phyloP scores from a whole-genome alignment of 495 filamentous ascomycete genomes.

The Hyaloscypha variabilis region DNA sequence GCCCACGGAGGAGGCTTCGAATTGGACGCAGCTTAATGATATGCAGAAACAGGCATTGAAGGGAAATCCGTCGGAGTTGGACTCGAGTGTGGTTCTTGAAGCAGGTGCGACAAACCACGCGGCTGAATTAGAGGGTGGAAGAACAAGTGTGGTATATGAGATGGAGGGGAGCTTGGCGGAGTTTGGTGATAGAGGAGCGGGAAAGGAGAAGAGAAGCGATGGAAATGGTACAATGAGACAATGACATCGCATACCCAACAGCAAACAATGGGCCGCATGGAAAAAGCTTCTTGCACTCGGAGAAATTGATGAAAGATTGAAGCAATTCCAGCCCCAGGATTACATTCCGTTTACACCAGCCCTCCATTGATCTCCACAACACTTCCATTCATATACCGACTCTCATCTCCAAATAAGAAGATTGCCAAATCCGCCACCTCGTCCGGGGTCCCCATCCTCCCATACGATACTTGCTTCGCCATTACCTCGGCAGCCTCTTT shows the following conservation, averaged over 20 bases:
- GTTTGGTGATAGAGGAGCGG: not conserved
- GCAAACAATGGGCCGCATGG: too few species aligned
- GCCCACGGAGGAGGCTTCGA: not conserved
- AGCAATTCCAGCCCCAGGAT: not conserved
- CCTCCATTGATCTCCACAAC: conserved; percentile 47
- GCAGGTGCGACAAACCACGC: not conserved
- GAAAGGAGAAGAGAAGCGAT: too few species aligned
- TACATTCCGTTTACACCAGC: conserved; percentile 13
- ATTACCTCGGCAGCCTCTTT: conserved; percentile 26
- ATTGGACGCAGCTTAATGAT: conserved; percentile 2
- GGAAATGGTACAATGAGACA: too few species aligned
- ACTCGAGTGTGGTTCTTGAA: conserved; percentile 3
- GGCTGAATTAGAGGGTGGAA: not conserved
- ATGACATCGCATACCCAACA: too few species aligned
- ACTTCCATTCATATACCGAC: conserved; percentile 56
- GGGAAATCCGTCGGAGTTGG: conserved; percentile 1
- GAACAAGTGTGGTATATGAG: not conserved
- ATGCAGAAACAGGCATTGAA: not conserved
- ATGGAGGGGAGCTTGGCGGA: too few species aligned
- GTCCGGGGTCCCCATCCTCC: conserved; percentile 50
- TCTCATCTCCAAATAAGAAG: conserved; percentile 53
- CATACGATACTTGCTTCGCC: conserved; percentile 5
- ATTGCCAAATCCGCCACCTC: conserved; percentile 56
- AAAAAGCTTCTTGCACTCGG: too few species aligned
- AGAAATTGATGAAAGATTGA: not conserved